Evolutionary conservation across 495 filamentous ascomycete species (phyloP), one percentile per base, ranked within the genome.

Genomic region (Lepidopterella palustris): DNA sequence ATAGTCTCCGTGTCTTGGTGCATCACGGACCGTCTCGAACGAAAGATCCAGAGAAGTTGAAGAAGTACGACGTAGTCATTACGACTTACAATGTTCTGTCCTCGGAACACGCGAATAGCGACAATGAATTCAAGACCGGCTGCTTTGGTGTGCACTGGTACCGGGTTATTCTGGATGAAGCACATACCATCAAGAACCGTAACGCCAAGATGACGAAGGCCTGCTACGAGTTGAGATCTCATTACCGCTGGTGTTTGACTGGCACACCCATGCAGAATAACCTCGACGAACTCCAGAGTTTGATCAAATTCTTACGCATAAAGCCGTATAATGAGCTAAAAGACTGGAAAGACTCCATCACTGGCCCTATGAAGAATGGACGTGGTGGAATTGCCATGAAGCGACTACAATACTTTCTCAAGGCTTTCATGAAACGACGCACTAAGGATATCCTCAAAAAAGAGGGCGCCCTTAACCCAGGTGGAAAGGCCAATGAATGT

Each of bases 181-280:
- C 93, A 3, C 93, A 97, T 72, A 95, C 88, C 24, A 97, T 98
- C 78, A 97, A 97, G 74, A 98, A 98, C 72, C 85, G 91, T 24
- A 96, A 93, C 67, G 91, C 93, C 15, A 98, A 98, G 74, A 85
- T 86, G 9, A 93, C 93, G 0, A 86, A 96, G 66, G 90, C 92
- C 18, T 87, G 84, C 53, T 98, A 83, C 70, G 86, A 87, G 2
- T 75, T 98, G 24, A 77, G 84, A 50, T 80, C 88, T 21, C 85
- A 90, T 65, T 96, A 95, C 70, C 80, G 93, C 55, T 98, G 93
- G 93, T 97, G 93, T 68, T 77, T 98, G 54, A 95, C 90, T 2
- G 93, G 93, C 59, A 98, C 93, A 5, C 93, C 93, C 0, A 86
- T 98, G 83, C 93, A 98, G 67, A 98, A 98, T 69, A 97, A 96